Percentiles rank a stretch among this genome's conserved stretches.
These are phyloP conservation scores for Gynochthodes officinalis DNA, from an alignment of 257 asterid genomes.

Conservation along the genomic window DNA sequence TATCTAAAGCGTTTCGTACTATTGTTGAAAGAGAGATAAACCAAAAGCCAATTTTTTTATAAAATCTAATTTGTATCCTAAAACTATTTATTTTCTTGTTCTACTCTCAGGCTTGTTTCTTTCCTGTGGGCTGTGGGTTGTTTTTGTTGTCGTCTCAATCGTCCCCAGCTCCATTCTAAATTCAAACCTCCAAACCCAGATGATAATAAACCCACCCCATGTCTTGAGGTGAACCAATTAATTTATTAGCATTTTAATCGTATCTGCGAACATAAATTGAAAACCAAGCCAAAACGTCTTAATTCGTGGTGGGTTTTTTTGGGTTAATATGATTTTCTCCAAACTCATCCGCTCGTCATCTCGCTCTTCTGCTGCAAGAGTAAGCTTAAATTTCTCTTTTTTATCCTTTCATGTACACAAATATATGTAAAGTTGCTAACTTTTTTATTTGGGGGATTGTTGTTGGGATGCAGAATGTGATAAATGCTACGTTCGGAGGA, in stretches of 20 bases:
- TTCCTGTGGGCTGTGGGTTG: conserved; percentile 7
- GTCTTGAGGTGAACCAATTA: not conserved
- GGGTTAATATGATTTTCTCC: conserved; percentile 46
- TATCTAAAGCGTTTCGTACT: not conserved
- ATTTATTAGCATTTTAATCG: not conserved
- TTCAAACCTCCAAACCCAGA: not conserved
- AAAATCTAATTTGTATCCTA: too few relatives aligned
- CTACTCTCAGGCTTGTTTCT: not conserved
- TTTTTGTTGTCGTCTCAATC: not conserved
- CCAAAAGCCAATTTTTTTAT: not conserved
- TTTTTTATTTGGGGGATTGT: not conserved
- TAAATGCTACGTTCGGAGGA: conserved; percentile 42
- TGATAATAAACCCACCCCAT: not conserved
- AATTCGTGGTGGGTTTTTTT: not conserved
- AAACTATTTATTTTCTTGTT: too few relatives aligned
- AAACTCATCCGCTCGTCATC: conserved; percentile 46
- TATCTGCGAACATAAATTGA: not conserved
- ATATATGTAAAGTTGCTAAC: not conserved
- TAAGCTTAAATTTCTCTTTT: conserved; percentile 23
- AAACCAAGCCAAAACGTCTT: not conserved
- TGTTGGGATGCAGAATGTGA: conserved; percentile 48
- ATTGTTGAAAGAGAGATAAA: too few relatives aligned
- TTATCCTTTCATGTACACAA: not conserved
- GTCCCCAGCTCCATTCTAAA: not conserved
- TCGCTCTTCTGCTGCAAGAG: conserved; percentile 56